phyloP scores from a whole-genome alignment of 2,329 filamentous ascomycete species.

The Corniculantispora saksenae region DNA sequence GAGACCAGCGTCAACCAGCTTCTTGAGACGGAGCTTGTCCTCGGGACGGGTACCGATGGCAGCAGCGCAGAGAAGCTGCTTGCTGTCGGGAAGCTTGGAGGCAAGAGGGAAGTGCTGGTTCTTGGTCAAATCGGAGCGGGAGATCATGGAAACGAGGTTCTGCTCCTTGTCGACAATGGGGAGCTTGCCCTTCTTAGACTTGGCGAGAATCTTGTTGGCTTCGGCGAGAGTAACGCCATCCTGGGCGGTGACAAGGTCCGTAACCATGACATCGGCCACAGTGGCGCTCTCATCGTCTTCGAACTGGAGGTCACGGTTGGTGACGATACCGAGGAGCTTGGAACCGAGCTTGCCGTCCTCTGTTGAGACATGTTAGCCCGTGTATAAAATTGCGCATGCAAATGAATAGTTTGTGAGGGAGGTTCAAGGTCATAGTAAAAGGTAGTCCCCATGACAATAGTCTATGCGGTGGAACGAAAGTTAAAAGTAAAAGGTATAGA shows the following conservation, averaged over 20 bases:
- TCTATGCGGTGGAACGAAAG: constrained; percentile 99
- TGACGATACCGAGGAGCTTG: constrained; percentile 96
- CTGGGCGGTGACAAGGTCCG: constrained; percentile 84
- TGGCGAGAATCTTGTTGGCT: constrained; percentile 89
- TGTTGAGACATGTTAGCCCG: constrained; percentile 39
- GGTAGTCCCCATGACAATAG: constrained; percentile 77
- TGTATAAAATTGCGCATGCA: background rate
- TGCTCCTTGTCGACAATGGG: constrained; percentile 83
- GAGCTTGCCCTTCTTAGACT: constrained; percentile 98
- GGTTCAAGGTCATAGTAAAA: constrained; percentile 34
- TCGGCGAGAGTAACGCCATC: constrained; percentile 81
- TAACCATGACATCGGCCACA: constrained; percentile 92
- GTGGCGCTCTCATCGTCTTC: constrained; percentile 72
- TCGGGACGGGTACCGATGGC: constrained; percentile 93
- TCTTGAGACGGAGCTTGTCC: constrained; percentile 82
- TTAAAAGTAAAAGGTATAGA: constrained; percentile 83
- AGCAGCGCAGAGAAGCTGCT: constrained; percentile 94
- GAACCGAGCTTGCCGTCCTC: constrained; percentile 91
- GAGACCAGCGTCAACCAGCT: constrained; percentile 89
- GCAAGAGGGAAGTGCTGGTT: constrained; percentile 96
- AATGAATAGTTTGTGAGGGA: constrained; percentile 18
- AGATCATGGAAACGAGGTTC: constrained; percentile 90
- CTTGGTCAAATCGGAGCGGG: constrained; percentile 95
- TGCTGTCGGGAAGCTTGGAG: constrained; percentile 93
- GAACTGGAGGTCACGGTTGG: constrained; percentile 97